Evolutionary conservation across 225 moss, liverwort and hornwort genomes (phyloP).

Genomic region (Physcomitrellopsis africana): DNA sequence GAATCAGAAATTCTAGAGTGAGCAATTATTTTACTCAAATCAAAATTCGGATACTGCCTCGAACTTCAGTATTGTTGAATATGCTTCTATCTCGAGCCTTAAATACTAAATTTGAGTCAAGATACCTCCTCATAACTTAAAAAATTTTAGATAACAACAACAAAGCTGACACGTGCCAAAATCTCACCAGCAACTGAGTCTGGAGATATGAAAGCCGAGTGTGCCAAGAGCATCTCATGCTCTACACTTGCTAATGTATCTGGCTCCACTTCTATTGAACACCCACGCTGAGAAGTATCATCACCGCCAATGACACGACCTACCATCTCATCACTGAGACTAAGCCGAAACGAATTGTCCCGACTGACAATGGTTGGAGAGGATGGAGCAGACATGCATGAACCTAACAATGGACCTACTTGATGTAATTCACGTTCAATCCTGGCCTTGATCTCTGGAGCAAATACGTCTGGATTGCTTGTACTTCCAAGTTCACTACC

Average conservation of each 20-base stretch:
- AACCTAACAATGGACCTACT: conserved; percentile 80
- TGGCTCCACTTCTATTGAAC: conserved; percentile 68
- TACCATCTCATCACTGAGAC: conserved; percentile 66
- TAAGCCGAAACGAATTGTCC: conserved; percentile 69
- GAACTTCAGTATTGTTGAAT: conserved; percentile 5
- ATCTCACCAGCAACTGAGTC: conserved; percentile 48
- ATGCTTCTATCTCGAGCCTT: conserved; percentile 10
- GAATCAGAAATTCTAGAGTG: too few species aligned
- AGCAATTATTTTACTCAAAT: too few species aligned
- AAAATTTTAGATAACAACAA: conserved; percentile 10
- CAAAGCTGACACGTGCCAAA: neutral
- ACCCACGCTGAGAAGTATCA: conserved; percentile 49
- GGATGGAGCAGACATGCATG: conserved; percentile 75
- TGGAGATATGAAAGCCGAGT: conserved; percentile 70
- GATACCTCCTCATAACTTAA: neutral
- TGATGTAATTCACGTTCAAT: conserved; percentile 59
- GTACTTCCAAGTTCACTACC: conserved; percentile 74
- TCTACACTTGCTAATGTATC: conserved; percentile 65
- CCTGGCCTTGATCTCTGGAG: conserved; percentile 57
- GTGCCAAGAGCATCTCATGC: conserved; percentile 77
- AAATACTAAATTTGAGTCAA: neutral
- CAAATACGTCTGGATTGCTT: conserved; percentile 51
- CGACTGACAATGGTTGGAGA: conserved; percentile 84
- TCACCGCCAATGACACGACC: conserved; percentile 51
- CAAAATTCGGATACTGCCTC: conserved; percentile 1